Evolutionary conservation across 768 basidiomycete species (phyloP).

Genomic region (Astraeus odoratus): DNA sequence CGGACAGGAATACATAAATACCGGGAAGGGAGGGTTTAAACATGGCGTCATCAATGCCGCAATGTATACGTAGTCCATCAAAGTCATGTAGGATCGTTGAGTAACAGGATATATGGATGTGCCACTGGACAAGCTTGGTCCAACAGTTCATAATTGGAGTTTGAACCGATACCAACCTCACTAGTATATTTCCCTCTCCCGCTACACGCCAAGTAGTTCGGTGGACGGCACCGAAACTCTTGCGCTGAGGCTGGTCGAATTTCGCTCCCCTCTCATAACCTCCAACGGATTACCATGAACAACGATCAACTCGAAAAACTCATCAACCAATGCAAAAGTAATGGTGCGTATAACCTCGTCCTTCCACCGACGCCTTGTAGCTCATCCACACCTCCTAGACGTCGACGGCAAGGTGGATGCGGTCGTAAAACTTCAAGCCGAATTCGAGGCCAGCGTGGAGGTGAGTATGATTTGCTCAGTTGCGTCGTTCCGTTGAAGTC

Average conservation of each 20-base stretch:
- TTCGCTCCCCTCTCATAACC: constrained; percentile 7
- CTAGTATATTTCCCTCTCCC: constrained; percentile 2
- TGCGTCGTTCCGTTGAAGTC: constrained; percentile 8
- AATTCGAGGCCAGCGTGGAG: constrained; percentile 67
- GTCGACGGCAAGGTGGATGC: constrained; percentile 79
- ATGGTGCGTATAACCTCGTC: constrained; percentile 37
- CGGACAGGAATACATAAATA: constrained; percentile 49
- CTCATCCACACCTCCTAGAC: constrained; percentile 37
- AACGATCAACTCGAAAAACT: constrained; percentile 53
- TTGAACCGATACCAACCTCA: too few relatives aligned
- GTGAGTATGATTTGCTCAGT: constrained; percentile 32
- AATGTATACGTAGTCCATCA: not conserved
- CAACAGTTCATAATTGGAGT: too few relatives aligned
- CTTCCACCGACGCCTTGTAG: constrained; percentile 4
- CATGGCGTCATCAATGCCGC: too few relatives aligned
- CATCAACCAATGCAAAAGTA: constrained; percentile 57
- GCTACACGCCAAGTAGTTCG: constrained; percentile 14
- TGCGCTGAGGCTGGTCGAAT: constrained; percentile 15
- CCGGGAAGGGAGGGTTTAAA: not conserved
- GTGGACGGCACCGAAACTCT: constrained; percentile 10
- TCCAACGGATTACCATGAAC: constrained; percentile 38
- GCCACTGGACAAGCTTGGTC: too few relatives aligned
- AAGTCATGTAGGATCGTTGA: too few relatives aligned
- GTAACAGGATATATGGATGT: too few relatives aligned
- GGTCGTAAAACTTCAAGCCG: constrained; percentile 66